Percentiles rank a stretch among this genome's conserved stretches.
These are phyloP conservation scores for Paracamarosporium sp. DNA, from an alignment of 2,329 filamentous ascomycete genomes.

Conservation along the genomic window DNA sequence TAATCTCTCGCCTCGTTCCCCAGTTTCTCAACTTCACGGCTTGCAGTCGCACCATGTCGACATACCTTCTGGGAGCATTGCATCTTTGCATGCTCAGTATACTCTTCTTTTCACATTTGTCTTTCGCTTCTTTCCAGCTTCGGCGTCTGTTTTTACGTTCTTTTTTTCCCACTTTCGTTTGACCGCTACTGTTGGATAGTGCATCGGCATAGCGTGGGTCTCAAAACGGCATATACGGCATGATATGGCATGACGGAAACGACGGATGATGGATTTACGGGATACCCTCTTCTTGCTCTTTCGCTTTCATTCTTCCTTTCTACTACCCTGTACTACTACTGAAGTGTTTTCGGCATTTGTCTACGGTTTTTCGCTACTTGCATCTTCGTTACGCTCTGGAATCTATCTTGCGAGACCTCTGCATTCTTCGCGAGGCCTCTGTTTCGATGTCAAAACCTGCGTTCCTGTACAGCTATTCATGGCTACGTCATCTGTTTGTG, in stretches of 20 bases:
- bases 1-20: not conserved
- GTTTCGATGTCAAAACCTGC: not conserved
- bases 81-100: constrained; percentile 2
- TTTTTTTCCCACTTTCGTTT: constrained; percentile 13
- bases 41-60: not conserved
- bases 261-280: constrained; percentile 20
- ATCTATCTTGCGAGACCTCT: not conserved
- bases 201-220: constrained; percentile 33
- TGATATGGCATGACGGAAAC: constrained; percentile 16
- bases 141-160: constrained; percentile 4
- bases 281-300: constrained; percentile 16
- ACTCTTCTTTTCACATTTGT: constrained; percentile 1
- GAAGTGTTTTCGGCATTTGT: not conserved
- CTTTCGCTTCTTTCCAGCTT: constrained; percentile 9
- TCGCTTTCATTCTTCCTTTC: not conserved
- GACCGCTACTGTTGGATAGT: constrained; percentile 33
- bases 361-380: not conserved
- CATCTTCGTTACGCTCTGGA: not conserved
- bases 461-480: not conserved
- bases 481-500: not conserved
- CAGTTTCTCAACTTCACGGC: not conserved
- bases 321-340: constrained; percentile 7
- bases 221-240: constrained; percentile 17
- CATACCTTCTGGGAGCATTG: not conserved
- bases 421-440: constrained; percentile 1